Conservation (phyloP, 306 rosid genomes). For the Castanea crenata region DNA sequence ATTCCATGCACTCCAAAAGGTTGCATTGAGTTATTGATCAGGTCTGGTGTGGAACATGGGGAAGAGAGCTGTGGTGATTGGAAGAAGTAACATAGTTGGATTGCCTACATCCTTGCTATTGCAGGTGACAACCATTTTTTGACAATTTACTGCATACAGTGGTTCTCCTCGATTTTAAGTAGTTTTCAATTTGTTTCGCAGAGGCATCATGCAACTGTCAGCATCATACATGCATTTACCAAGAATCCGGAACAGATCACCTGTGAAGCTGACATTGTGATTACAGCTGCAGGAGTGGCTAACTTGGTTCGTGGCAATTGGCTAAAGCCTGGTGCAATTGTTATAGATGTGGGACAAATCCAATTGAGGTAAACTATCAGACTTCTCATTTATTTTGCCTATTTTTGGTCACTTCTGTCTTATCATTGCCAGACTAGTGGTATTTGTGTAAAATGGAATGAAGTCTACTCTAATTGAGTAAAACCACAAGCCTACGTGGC, state of each 20-base stretch:
- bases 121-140: slow-evolving; percentile 50
- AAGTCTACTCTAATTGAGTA: background rate
- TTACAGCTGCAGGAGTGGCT: slow-evolving; percentile 91
- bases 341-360: slow-evolving; percentile 81
- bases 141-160: background rate
- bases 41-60: slow-evolving; percentile 76
- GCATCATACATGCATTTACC: slow-evolving; percentile 70
- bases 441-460: background rate
- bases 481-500: no score
- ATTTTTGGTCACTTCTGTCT: background rate
- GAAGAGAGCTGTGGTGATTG: slow-evolving; percentile 85
- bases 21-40: slow-evolving; percentile 79
- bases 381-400: background rate
- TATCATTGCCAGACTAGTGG: background rate
- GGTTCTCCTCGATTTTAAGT: slow-evolving; percentile 1
- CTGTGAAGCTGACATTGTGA: slow-evolving; percentile 76
- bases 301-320: slow-evolving; percentile 84
- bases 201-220: slow-evolving; percentile 96
- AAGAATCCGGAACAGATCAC: slow-evolving; percentile 66
- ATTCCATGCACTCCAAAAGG: slow-evolving; percentile 92
- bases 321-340: slow-evolving; percentile 85
- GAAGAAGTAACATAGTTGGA: slow-evolving; percentile 90
- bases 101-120: slow-evolving; percentile 77
- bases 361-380: slow-evolving; percentile 65
- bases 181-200: slow-evolving; percentile 30